Evolutionary conservation across 2,329 filamentous ascomycete genomes (phyloP).

Genomic region (Trichophyton verrucosum): DNA sequence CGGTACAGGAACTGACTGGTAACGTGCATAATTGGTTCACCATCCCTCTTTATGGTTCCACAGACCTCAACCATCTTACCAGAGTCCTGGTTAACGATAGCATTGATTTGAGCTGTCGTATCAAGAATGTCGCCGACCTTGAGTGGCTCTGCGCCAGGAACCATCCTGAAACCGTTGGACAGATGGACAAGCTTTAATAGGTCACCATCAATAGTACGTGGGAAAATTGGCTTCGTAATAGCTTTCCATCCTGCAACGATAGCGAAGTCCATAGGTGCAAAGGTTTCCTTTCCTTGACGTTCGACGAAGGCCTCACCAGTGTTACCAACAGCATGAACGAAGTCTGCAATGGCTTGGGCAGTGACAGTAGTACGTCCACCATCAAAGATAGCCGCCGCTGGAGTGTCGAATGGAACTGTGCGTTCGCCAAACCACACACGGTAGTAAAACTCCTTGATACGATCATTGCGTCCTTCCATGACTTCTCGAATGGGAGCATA

Average conservation of each 20-base stretch:
- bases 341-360: slow-evolving; percentile 89
- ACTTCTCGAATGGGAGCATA: slow-evolving; percentile 97
- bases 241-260: slow-evolving; percentile 99
- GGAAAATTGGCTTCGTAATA: slow-evolving; percentile 98
- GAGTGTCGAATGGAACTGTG: slow-evolving; percentile 65
- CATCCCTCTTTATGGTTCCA: slow-evolving; percentile 79
- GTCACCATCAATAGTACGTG: slow-evolving; percentile 88
- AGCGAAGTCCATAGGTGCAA: slow-evolving; percentile 96
- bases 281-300: slow-evolving; percentile 82
- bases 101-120: slow-evolving; percentile 91
- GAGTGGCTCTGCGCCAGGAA: slow-evolving; percentile 83
- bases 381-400: slow-evolving; percentile 78
- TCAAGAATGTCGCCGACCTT: slow-evolving; percentile 91
- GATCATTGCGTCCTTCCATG: slow-evolving; percentile 90
- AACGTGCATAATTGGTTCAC: slow-evolving; percentile 87
- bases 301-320: slow-evolving; percentile 96
- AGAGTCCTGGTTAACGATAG: slow-evolving; percentile 93
- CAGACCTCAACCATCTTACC: slow-evolving; percentile 99
- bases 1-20: slow-evolving; percentile 97
- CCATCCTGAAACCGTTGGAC: slow-evolving; percentile 96
- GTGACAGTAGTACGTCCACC: slow-evolving; percentile 81
- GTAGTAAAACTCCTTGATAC: slow-evolving; percentile 99
- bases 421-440: slow-evolving; percentile 92
- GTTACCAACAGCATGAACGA: slow-evolving; percentile 97
- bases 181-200: slow-evolving; percentile 91